Percentiles rank a stretch among this genome's conserved stretches.
Evolutionary conservation across 495 filamentous ascomycete species (phyloP).

Genomic region (Penicillium cosmopolitanum): DNA sequence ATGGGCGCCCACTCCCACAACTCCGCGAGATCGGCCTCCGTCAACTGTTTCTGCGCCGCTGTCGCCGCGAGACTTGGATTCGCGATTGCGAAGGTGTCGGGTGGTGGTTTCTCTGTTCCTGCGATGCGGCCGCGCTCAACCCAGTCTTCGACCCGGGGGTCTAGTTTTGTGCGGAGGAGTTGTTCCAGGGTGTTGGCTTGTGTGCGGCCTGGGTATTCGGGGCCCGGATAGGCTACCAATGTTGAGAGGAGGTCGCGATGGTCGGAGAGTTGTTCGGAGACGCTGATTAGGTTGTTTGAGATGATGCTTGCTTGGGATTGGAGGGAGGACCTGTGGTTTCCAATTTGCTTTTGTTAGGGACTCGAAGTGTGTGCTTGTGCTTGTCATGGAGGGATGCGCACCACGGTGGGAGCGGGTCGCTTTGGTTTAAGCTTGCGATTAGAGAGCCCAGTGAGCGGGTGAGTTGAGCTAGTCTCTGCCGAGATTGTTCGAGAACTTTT

Average conservation of each 20-base stretch:
- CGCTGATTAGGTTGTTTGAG: constrained; percentile 60
- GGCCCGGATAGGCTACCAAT: constrained; percentile 71
- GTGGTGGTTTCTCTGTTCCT: constrained; percentile 29
- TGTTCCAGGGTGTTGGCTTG: constrained; percentile 64
- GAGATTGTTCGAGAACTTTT: constrained; percentile 73
- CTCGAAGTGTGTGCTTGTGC: background rate
- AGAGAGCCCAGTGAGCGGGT: constrained; percentile 68
- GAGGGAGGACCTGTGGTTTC: constrained; percentile 60
- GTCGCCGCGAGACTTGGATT: constrained; percentile 10
- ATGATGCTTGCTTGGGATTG: constrained; percentile 69
- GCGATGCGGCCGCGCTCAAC: constrained; percentile 62
- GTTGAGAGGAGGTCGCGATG: constrained; percentile 63
- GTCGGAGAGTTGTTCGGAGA: constrained; percentile 60
- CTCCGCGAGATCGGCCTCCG: constrained; percentile 43
- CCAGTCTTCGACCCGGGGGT: constrained; percentile 73
- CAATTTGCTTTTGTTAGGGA: constrained; percentile 3
- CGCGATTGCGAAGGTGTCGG: background rate
- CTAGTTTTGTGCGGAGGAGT: constrained; percentile 79
- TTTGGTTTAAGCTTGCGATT: constrained; percentile 53
- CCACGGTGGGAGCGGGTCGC: constrained; percentile 65
- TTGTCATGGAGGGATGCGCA: constrained; percentile 30
- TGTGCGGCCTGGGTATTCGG: constrained; percentile 73
- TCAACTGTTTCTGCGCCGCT: constrained; percentile 32
- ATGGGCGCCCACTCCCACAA: constrained; percentile 56
- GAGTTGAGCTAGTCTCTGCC: constrained; percentile 71